These are phyloP conservation scores for Neurospora sp. DNA, from an alignment of 495 filamentous ascomycete species.

Conservation along the genomic window DNA sequence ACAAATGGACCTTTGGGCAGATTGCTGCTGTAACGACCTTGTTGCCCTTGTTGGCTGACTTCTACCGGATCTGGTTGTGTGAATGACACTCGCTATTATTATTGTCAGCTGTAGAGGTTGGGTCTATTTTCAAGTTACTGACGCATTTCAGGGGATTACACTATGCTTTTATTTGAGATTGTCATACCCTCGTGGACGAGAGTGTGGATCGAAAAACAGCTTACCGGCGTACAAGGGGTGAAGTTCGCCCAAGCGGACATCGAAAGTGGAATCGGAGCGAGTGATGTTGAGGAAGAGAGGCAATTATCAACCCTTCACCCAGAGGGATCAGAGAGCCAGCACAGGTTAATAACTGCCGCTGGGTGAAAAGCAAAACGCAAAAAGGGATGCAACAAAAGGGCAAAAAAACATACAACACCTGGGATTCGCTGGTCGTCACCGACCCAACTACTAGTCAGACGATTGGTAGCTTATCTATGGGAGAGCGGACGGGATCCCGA, in stretches of 20 bases:
- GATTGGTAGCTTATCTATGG: too few species aligned
- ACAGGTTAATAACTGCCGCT: not conserved
- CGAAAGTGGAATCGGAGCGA: not conserved
- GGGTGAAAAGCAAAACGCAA: not conserved
- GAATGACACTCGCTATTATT: not conserved
- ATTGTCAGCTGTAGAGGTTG: not conserved
- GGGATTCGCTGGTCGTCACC: constrained; percentile 32
- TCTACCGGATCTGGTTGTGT: constrained; percentile 1
- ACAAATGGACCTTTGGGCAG: not conserved
- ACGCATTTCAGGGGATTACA: not conserved
- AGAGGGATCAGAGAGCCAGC: not conserved
- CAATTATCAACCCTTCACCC: not conserved
- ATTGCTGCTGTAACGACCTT: not conserved
- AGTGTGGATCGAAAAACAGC: not conserved
- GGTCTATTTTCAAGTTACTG: not conserved
- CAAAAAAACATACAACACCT: constrained; percentile 27
- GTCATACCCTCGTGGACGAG: not conserved
- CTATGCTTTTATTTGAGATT: not conserved
- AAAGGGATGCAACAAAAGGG: not conserved
- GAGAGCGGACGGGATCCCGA: too few species aligned
- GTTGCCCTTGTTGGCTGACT: not conserved
- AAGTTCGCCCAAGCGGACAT: not conserved
- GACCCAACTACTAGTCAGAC: constrained; percentile 25
- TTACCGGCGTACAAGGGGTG: not conserved
- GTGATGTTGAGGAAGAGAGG: not conserved